A percentile compares a stretch with the other conserved stretches of the same genome.
Conservation (phyloP, 768 basidiomycete species). For the Phanerochaete carnosa region DNA sequence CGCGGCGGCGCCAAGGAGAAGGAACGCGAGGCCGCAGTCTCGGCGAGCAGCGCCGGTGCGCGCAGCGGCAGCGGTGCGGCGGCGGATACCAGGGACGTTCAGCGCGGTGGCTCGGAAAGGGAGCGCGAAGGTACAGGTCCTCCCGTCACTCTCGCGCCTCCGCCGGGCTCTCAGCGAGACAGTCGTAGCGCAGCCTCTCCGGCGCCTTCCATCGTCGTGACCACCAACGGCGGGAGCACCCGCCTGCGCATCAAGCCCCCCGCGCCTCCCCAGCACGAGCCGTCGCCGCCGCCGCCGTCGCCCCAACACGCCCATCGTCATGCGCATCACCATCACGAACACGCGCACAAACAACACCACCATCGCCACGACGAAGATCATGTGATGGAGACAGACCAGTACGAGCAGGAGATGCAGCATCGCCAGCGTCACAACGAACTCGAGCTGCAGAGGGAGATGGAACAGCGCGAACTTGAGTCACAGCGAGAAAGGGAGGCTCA, state of each 20-base stretch:
- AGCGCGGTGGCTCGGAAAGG: slow-evolving; percentile 1
- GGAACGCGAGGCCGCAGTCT: slow-evolving; percentile 19
- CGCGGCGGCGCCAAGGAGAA: slow-evolving; percentile 35
- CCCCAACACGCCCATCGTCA: slow-evolving; percentile 11
- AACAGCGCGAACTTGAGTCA: neutral
- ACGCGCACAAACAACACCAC: slow-evolving; percentile 8
- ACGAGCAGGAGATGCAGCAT: neutral
- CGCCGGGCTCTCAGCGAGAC: slow-evolving; percentile 6
- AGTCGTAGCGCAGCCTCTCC: slow-evolving; percentile 2
- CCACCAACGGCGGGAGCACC: slow-evolving; percentile 39
- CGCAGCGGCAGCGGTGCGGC: neutral
- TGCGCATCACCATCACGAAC: slow-evolving; percentile 17
- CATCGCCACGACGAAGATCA: neutral
- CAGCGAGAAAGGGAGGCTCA: neutral
- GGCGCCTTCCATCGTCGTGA: slow-evolving; percentile 32
- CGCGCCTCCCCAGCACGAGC: slow-evolving; percentile 20
- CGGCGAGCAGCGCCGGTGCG: neutral
- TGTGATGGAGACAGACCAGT: neutral
- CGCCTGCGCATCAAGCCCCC: slow-evolving; percentile 49
- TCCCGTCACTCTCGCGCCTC: slow-evolving; percentile 10
- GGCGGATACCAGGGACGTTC: neutral
- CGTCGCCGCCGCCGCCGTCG: slow-evolving; percentile 9
- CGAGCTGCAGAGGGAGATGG: neutral
- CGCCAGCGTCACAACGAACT: neutral
- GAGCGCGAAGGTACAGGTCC: slow-evolving; percentile 10